Evolutionary conservation across 1,139 yeast species (phyloP), one percentile per base, ranked within the genome.

Genomic region (Suhomyces panamericanus): DNA sequence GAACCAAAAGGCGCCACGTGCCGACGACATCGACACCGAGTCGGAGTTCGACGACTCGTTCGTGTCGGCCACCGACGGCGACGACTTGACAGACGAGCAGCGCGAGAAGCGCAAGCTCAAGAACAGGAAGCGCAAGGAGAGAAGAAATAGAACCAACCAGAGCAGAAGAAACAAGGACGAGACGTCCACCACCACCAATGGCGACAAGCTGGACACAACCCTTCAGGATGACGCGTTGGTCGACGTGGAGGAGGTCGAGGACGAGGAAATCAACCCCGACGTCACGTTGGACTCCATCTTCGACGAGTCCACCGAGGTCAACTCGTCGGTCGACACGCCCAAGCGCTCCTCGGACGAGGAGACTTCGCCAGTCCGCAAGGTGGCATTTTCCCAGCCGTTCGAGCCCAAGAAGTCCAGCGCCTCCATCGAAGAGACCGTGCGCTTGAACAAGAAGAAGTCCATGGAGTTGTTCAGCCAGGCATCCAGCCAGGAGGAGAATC

Each of bases 71-170:
- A 26, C 16, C 13, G 48, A 42, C 7, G 30, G 27, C 3, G 44
- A 44, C 22, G 53, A 49, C 27, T 27, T 41, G 32, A 42, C 53
- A 12, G 55, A 53, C 13, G 44, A 46, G 3, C 54, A 51, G 24
- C 50, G 48, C 41, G 55, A 51, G 33, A 53, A 48, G 38, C 51
- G 49, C 35, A 36, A 51, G 36, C 30, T 49, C 32, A 53, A 49
- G 28, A 54, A 54, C 38, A 50, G 41, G 28, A 54, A 51, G 42
- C 46, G 56, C 40, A 50, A 51, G 42, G 56, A 52, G 31, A 46
- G 56, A 42, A 48, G 57, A 45, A 46, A 45, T 12, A 41, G 49
- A 22, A 45, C 47, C 32, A 35, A 39, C 29, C 49, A 45, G 22
- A 39, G 35, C 27, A 45, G 39, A 15, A 41, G 36, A 29, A 24